Percentiles rank a stretch among this genome's conserved stretches.
These are phyloP conservation scores for Melastoma candidum DNA, from an alignment of 441 rosid species.

Conservation along the genomic window DNA sequence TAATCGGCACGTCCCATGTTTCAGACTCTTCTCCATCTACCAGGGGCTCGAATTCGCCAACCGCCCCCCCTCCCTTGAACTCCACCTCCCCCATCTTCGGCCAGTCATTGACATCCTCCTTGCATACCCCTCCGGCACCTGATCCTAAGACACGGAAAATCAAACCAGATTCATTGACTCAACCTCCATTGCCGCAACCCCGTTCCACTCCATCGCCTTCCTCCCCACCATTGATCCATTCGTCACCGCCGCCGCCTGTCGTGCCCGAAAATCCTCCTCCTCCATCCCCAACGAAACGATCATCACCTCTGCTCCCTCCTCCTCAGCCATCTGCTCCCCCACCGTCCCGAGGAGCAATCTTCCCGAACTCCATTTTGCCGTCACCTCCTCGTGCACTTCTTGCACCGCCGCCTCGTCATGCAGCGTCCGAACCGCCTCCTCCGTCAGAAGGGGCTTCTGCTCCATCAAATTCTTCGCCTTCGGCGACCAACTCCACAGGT, in stretches of 20 bases:
- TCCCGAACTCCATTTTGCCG: not conserved
- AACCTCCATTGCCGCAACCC: not conserved
- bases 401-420: slow-evolving; percentile 14
- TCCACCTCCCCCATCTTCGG: not conserved
- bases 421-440: slow-evolving; percentile 3
- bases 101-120: not conserved
- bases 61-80: too few relatives aligned
- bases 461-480: slow-evolving; percentile 5
- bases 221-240: slow-evolving; percentile 4
- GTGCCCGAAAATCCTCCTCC: not conserved
- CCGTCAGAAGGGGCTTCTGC: slow-evolving; percentile 3
- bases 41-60: too few relatives aligned
- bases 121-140: slow-evolving; percentile 13
- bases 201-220: slow-evolving; percentile 3
- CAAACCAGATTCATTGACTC: not conserved
- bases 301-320: slow-evolving; percentile 22
- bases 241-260: slow-evolving; percentile 17
- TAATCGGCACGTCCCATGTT: too few relatives aligned
- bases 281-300: slow-evolving; percentile 16
- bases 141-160: too few relatives aligned
- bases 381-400: slow-evolving; percentile 19
- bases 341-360: slow-evolving; percentile 1
- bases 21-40: too few relatives aligned
- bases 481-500: not conserved
- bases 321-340: slow-evolving; percentile 20